phyloP scores from a whole-genome alignment of 116 monocot genomes.

The Zostera marina region DNA sequence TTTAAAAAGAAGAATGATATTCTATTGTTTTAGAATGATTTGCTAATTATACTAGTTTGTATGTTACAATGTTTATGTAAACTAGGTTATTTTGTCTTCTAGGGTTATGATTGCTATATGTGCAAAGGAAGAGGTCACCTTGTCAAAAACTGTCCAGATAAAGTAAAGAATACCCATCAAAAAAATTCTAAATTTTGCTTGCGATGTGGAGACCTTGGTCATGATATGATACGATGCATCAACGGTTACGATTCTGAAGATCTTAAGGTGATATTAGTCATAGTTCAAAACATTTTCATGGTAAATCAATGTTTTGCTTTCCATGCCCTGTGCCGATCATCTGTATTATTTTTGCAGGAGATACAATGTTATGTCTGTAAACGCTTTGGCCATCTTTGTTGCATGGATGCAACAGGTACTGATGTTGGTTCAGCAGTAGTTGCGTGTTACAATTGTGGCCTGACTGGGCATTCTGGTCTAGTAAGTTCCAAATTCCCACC shows the following conservation, averaged over 20 bases:
- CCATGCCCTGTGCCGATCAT: background rate
- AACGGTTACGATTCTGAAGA: slow-evolving; percentile 57
- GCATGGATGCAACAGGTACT: slow-evolving; percentile 19
- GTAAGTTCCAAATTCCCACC: slow-evolving; percentile 14
- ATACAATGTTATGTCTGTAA: slow-evolving; percentile 86
- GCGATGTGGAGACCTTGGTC: slow-evolving; percentile 63
- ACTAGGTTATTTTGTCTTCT: background rate
- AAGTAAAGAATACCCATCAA: slow-evolving; percentile 24
- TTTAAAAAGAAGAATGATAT: too few relatives aligned
- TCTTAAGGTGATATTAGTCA: slow-evolving; percentile 32
- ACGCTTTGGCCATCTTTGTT: slow-evolving; percentile 65
- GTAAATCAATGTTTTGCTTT: background rate
- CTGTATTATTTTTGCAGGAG: slow-evolving; percentile 29
- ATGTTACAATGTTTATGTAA: background rate
- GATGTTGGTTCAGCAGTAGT: slow-evolving; percentile 19
- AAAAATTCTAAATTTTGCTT: slow-evolving; percentile 42
- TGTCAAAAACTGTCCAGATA: slow-evolving; percentile 76
- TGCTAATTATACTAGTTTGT: background rate
- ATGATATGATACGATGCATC: slow-evolving; percentile 66
- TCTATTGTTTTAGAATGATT: background rate
- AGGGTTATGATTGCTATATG: slow-evolving; percentile 52
- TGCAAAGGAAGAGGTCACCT: slow-evolving; percentile 78
- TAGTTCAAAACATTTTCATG: too few relatives aligned
- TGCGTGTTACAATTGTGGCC: slow-evolving; percentile 77
- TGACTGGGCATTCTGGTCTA: slow-evolving; percentile 53